Evolutionary conservation across 75 land plant species (phyloP), one percentile per base, ranked within the genome.

Genomic region (Pinus albicaulis): DNA sequence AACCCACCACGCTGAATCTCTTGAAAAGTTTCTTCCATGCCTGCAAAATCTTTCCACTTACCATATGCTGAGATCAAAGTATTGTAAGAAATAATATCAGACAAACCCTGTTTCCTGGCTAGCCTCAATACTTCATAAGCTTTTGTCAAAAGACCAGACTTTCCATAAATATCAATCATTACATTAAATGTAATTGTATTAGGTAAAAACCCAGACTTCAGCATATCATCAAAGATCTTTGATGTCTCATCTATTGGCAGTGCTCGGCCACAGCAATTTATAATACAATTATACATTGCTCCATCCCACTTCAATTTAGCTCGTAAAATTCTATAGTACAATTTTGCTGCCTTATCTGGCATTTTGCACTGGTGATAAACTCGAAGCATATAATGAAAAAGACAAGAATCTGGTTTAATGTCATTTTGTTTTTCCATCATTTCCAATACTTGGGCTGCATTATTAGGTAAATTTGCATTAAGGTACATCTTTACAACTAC

Each of bases 61-160:
- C 91, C 95, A 86, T 90, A 95, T 22, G 89, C 91, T 26, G 90
- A 86, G 55, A 95, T 87, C 23, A 95, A 57, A 22, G 98, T 95
- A 81, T 86, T 92, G 82, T 85, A 92, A 63, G 96, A 83, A 11
- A 95, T 89, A 12, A 75, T 79, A 77, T 95, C 93, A 0, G 84
- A 87, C 79, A 89, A 71, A 25, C 91, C 91, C 60, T 72, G 79
- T 53, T 81, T 87, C 62, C 82, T 71, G 24, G 95, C 98, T 60
- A 92, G 73, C 80, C 77, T 82, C 53, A 95, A 78, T 22, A 89
- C 80, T 57, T 86, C 89, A 55, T 81, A 76, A 23, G 91, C 93
- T 78, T 89, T 92, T 7, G 80, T 89, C 66, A 95, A 75, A 71
- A 88, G 78, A 56, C 89, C 88, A 38, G 86, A 83, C 78, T 90